Evolutionary conservation across 495 filamentous ascomycete species (phyloP).

Genomic region (Amphirosellinia nigrospora): DNA sequence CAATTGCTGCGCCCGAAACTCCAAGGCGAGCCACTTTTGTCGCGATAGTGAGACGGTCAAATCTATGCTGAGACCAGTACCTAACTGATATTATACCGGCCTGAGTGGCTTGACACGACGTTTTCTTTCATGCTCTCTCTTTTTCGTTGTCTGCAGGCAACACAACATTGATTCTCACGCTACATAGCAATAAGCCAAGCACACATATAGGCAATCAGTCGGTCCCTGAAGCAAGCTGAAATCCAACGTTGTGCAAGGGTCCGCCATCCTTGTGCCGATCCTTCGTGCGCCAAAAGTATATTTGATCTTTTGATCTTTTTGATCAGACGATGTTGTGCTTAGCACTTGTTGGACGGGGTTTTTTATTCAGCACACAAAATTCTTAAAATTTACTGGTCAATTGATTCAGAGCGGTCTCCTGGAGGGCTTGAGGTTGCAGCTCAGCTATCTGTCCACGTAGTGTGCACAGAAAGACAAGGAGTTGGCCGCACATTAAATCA

Average conservation of each 20-base stretch:
- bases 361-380: not conserved
- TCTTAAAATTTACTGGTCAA: not conserved
- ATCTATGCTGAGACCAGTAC: not conserved
- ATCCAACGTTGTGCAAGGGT: conserved; percentile 13
- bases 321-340: not conserved
- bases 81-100: too few species aligned
- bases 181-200: conserved; percentile 20
- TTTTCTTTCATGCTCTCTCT: not conserved
- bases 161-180: not conserved
- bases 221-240: conserved; percentile 12
- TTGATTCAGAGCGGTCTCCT: not conserved
- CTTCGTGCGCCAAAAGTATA: not conserved
- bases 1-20: conserved; percentile 5
- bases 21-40: conserved; percentile 1
- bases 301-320: not conserved
- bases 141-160: not conserved
- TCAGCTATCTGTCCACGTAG: too few species aligned
- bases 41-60: not conserved
- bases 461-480: not conserved
- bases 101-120: too few species aligned
- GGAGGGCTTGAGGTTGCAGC: not conserved
- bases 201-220: not conserved
- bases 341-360: not conserved
- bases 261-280: conserved; percentile 15
- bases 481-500: not conserved